A percentile compares a stretch with the other conserved stretches of the same genome.
phyloP scores from a whole-genome alignment of 257 asterid genomes.

The Solanum paucissectum region DNA sequence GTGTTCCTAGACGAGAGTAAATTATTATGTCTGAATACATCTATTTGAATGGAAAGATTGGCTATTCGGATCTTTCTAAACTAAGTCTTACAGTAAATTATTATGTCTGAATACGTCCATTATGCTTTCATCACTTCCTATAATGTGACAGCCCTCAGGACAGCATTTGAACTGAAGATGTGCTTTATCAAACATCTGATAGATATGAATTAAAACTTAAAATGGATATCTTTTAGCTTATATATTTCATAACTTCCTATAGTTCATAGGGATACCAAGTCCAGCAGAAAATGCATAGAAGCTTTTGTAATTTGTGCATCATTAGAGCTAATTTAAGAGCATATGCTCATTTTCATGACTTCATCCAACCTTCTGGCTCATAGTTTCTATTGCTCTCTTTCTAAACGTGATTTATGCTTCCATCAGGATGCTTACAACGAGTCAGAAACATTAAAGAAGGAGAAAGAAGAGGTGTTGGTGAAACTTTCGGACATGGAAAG shows the following conservation, averaged over 20 bases:
- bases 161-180: not conserved
- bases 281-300: not conserved
- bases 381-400: not conserved
- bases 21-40: not conserved
- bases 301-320: not conserved
- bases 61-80: not conserved
- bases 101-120: not conserved
- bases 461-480: constrained; percentile 54
- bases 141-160: not conserved
- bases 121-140: not conserved
- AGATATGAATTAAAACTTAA: not conserved
- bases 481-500: constrained; percentile 61
- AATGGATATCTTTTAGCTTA: not conserved
- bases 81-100: not conserved
- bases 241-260: not conserved
- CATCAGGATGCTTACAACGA: constrained; percentile 65
- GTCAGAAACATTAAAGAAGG: constrained; percentile 45
- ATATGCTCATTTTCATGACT: not conserved
- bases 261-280: not conserved
- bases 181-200: not conserved
- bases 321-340: not conserved
- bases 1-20: not conserved
- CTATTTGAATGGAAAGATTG: not conserved
- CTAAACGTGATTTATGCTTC: constrained; percentile 9
- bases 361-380: not conserved